Percentiles rank a stretch among this genome's conserved stretches.
Conservation (phyloP, 441 rosid species). For the Iberis amara region DNA sequence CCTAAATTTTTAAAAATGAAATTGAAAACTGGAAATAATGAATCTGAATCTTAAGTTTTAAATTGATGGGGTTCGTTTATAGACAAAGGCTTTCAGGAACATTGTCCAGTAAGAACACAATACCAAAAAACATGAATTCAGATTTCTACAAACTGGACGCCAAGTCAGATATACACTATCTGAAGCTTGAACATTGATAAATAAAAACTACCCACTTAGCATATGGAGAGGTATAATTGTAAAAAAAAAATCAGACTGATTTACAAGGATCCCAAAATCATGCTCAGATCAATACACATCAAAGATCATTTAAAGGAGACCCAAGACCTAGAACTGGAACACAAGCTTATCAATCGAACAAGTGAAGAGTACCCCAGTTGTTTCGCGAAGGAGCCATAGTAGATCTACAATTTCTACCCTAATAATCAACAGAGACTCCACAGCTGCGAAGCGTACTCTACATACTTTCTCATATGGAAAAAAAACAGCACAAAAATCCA, state of each 20-base stretch:
- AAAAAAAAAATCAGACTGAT: too few species aligned
- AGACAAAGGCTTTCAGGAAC: constrained; percentile 8
- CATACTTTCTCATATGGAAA: too few species aligned
- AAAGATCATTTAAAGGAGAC: constrained; percentile 13
- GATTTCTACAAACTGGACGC: not conserved
- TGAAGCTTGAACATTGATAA: not conserved
- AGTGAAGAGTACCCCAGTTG: too few species aligned
- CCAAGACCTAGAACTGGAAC: not conserved
- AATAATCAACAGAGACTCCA: too few species aligned
- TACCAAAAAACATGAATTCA: not conserved
- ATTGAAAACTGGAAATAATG: not conserved
- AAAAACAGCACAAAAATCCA: too few species aligned
- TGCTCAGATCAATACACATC: too few species aligned
- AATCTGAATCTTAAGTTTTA: not conserved
- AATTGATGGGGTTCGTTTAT: not conserved
- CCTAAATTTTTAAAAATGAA: not conserved
- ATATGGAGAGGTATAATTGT: too few species aligned
- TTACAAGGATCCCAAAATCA: too few species aligned
- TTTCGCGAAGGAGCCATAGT: too few species aligned
- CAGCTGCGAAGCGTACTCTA: too few species aligned
- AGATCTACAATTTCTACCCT: too few species aligned
- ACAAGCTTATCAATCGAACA: not conserved
- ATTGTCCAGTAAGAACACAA: not conserved
- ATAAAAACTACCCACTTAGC: not conserved
- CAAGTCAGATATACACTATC: not conserved